phyloP scores from a whole-genome alignment of 305 asterid species.

The Fraxinus sp. region DNA sequence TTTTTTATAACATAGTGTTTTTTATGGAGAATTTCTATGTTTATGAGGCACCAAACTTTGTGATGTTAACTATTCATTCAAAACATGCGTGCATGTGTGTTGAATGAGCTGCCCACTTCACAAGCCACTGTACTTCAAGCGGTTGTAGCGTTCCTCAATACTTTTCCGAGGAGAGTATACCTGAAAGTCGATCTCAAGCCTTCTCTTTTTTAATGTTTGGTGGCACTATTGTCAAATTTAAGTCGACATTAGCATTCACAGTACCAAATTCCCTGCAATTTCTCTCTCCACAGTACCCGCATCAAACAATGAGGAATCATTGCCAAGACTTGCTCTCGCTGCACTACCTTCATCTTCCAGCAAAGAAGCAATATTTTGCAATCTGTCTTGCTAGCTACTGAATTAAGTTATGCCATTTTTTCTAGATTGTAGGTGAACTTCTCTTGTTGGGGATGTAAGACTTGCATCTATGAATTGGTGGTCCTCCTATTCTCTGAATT shows the following conservation, averaged over 20 bases:
- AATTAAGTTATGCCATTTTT: background rate
- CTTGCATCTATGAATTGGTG: background rate
- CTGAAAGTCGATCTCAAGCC: background rate
- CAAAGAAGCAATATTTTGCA: background rate
- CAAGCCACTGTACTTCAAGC: background rate
- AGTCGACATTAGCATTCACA: background rate
- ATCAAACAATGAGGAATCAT: background rate
- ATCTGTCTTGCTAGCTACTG: background rate
- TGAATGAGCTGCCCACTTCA: background rate
- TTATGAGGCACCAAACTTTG: background rate
- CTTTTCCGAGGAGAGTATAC: background rate
- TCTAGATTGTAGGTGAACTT: background rate
- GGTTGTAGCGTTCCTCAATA: background rate
- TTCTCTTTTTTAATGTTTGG: background rate
- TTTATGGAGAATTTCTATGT: background rate
- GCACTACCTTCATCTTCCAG: background rate
- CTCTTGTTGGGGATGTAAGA: background rate
- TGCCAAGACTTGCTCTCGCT: background rate
- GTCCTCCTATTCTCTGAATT: background rate
- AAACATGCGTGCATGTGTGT: background rate
- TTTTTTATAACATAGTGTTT: background rate
- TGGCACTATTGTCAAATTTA: background rate
- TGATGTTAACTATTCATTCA: background rate
- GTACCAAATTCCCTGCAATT: background rate
- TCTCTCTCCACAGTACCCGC: background rate